Base-by-base conservation (phyloP, 192 early-diverging fungal species). In the Umbelopsis ramanniana region DNA sequence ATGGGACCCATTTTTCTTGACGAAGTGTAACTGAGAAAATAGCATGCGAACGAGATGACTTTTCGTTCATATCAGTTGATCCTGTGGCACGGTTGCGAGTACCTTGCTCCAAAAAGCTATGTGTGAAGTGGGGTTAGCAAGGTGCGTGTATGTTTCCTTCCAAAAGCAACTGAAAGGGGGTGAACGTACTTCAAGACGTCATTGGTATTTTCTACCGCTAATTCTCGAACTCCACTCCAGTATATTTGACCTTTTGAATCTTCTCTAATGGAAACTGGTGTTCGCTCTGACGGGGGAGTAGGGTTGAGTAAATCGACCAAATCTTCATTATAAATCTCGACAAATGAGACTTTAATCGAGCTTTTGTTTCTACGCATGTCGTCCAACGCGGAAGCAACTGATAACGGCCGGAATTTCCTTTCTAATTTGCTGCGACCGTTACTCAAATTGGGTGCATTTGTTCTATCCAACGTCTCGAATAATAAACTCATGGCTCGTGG, bases 261-360 rank as follows among this genome's bases (percentile, higher is more conserved):
- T 63, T 94, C 92, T 55, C 96, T 81, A 55, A 98, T 84, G 6
- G 90, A 87, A 0, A 95, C 86, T 10, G 84, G 85, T 4, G 89
- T 87, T 55, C 88, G 76, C 52, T 82, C 83, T 7, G 83, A 84
- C 55, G 79, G 77, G 70, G 84, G 77, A 68, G 81, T 74, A 50
- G 87, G 89, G 63, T 90, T 91, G 29, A 97, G 78, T 46, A 99
- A 81, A 82, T 99, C 97, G 21, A 96, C 90, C 48, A 97, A 82
- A 43, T 99, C 97, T 72, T 99, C 97, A 77, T 99, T 99, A 80
- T 99, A 97, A 10, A 97, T 88, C 74, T 99, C 97, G 29, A 99
- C 76, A 82, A 97, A 98, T 11, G 95, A 96, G 11, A 97, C 94
- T 29, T 84, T 84, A 24, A 93, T 63, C 7, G 57, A 63, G 14